phyloP scores from a whole-genome alignment of 176 grass and related monocot species.

The Olyra latifolia region DNA sequence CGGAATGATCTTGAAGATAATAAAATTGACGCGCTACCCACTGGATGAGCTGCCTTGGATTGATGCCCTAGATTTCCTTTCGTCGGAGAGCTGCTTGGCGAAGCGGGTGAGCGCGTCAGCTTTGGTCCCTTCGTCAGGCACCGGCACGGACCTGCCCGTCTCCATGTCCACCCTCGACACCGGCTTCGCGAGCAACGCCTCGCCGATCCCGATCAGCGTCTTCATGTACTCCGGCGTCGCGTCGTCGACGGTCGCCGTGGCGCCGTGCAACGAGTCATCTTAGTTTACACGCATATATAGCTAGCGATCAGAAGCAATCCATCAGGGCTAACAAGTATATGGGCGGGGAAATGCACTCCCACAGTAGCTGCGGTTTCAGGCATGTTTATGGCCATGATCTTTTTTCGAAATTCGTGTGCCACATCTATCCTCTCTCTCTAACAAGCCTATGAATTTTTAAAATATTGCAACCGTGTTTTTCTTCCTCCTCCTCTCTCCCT shows the following conservation, averaged over 20 bases:
- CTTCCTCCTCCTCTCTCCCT: too few relatives aligned
- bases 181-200: conserved; percentile 27
- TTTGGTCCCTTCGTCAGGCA: conserved; percentile 21
- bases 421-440: too few relatives aligned
- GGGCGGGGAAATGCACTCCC: too few relatives aligned
- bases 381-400: too few relatives aligned
- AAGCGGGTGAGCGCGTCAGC: conserved; percentile 37
- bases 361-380: too few relatives aligned
- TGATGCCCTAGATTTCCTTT: conserved; percentile 45
- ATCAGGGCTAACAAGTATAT: neutral
- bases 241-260: conserved; percentile 33
- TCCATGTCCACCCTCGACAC: conserved; percentile 45
- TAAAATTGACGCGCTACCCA: neutral
- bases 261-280: conserved; percentile 7
- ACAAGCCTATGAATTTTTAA: too few relatives aligned
- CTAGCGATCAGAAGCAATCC: neutral
- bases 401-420: too few relatives aligned
- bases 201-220: conserved; percentile 26
- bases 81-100: conserved; percentile 15
- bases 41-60: neutral
- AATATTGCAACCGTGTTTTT: too few relatives aligned
- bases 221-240: conserved; percentile 41
- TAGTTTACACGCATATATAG: neutral
- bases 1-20: too few relatives aligned
- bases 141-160: conserved; percentile 24